Evolutionary conservation across 371 early-diverging fungal genomes (phyloP), one percentile per base, ranked within the genome.

Genomic region (Saksenaea vasiformis): DNA sequence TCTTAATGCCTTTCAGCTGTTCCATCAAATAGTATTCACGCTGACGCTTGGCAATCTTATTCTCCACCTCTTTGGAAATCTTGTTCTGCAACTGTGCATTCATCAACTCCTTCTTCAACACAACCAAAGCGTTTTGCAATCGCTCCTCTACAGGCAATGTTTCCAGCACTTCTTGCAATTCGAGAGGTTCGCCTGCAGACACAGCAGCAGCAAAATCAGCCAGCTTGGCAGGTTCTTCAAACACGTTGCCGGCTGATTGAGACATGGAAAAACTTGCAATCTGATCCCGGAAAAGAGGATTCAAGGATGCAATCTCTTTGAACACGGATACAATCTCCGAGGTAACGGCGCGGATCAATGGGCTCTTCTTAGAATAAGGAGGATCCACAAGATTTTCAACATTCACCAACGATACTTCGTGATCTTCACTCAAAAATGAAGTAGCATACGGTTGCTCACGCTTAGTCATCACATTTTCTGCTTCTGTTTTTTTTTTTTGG

Each of bases 21-120:
- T 98, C 98, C 96, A 96, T 96, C 80, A 98, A 76, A 62, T 93
- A 97, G 74, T 96, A 98, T 71, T 98, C 98, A 57, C 97, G 93
- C 79, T 97, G 95, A 43, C 95, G 87, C 65, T 96, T 90, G 13
- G 93, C 93, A 66, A 98, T 97, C 82, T 97, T 97, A 67, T 90
- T 89, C 70, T 97, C 98, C 28, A 98, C 98, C 66, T 97, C 96
- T 70, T 94, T 93, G 61, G 93, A 88, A 61, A 98, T 97, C 77
- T 96, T 95, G 72, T 92, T 91, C 74, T 97, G 97, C 62, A 98
- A 77, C 72, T 97, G 96, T 2, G 96, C 97, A 65, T 97, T 97
- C 80, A 94, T 88, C 66, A 97, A 78, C 78, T 98, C 98, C 79
- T 97, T 97, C 78, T 98, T 98, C 47, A 98, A 79, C 2, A 97